phyloP scores from a whole-genome alignment of 192 early-diverging fungal species.

The Lobosporangium transversale region DNA sequence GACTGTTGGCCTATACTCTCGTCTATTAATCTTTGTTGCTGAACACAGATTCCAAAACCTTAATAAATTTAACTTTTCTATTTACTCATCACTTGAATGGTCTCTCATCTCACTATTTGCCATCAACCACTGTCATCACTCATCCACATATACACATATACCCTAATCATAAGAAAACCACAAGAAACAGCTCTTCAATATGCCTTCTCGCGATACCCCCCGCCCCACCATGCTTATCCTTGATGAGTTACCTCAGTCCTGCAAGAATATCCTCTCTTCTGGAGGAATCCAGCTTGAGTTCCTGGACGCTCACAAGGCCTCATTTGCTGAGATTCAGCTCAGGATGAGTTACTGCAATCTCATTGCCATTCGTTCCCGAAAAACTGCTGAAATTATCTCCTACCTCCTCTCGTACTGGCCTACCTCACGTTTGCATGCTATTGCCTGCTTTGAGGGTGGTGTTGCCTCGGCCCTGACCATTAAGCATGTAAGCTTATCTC shows the following conservation, averaged over 20 bases:
- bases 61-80: no score
- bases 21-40: no score
- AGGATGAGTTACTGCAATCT: slow-evolving; percentile 53
- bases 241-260: slow-evolving; percentile 48
- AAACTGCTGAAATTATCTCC: slow-evolving; percentile 52
- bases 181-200: slow-evolving; percentile 2
- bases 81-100: no score
- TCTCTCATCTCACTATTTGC: neutral
- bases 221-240: slow-evolving; percentile 51
- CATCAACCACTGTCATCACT: neutral
- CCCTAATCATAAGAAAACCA: no score
- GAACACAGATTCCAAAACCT: no score
- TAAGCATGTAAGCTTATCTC: slow-evolving; percentile 27
- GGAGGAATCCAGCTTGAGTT: slow-evolving; percentile 49
- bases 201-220: slow-evolving; percentile 38
- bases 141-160: no score
- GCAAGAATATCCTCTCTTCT: slow-evolving; percentile 44
- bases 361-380: slow-evolving; percentile 50
- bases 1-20: no score
- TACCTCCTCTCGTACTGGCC: slow-evolving; percentile 53
- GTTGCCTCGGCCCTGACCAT: slow-evolving; percentile 51
- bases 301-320: slow-evolving; percentile 51
- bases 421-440: slow-evolving; percentile 49
- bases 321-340: slow-evolving; percentile 50
- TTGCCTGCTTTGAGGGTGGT: slow-evolving; percentile 49